Evolutionary conservation across 352 stramenopile genomes (phyloP), one percentile per base, ranked within the genome.

Genomic region (Globisporangium polare): DNA sequence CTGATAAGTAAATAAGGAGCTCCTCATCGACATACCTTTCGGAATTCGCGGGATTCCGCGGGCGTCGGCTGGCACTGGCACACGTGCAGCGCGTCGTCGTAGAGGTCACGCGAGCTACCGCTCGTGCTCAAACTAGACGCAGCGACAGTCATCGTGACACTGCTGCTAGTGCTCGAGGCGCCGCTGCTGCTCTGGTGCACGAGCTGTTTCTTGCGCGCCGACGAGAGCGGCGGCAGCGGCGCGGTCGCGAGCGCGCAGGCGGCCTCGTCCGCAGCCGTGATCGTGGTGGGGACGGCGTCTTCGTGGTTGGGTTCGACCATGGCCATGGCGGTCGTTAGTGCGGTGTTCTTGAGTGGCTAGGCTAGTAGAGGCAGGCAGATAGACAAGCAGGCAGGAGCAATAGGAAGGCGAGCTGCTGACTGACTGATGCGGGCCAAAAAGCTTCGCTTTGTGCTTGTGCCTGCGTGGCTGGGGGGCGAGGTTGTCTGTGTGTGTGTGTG

Each of bases 11-110:
- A 18, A n/a, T 17, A 8, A 45, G 22, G 17, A 45, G 39, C 39
- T 45, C 39, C 39, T 45, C 39, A 22, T 20, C 17, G 39, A 45
- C 39, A 60, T 43, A 90, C 83, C 83, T 93, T 93, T 66, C 81
- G 84, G 61, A 93, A 93, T 63, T 93, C 84, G 69, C 84, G 84
- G 53, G 73, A 77, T 58, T 93, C 84, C 20, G 82, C 79, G 15
- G 73, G 65, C 24, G 71, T 89, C n/a, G 82, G 81, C 51, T 89
- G 78, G 62, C 78, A 92, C 51, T 84, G 70, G 24, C 75, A 88
- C 51, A 65, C 45, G 57, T 77, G 70, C 50, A 60, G 56, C 20
- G 47, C 39, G 12, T 66, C 53, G 52, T 56, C 45, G 33, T 33
- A 50, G 9, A 49, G 18, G 4, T 43, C 26, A 12, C 39, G 50